Base-by-base conservation (phyloP, 2,329 filamentous ascomycete species). In the Metarhizium album region DNA sequence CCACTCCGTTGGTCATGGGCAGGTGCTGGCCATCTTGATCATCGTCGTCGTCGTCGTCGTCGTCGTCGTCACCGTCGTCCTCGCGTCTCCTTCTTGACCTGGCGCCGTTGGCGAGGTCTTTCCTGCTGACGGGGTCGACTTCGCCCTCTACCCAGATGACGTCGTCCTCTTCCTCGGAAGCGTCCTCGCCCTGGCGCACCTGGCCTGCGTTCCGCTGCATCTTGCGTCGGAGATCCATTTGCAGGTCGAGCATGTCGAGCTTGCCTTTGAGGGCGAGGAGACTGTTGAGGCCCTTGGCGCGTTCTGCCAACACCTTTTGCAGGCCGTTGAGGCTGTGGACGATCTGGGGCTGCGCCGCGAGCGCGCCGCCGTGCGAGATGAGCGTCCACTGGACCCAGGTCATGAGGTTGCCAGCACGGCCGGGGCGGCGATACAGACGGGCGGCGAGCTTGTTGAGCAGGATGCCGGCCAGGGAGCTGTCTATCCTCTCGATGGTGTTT, bases 371-470 rank as follows among this genome's bases (percentile, higher is more conserved):
- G 64, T 98, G 93, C 2, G 87, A 84, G 33, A 96, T 82, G 50
- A 96, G 79, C 1, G 89, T 91, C 88, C 90, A 95, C 69, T 96
- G 90, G 42, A 97, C 86, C 90, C 93, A 98, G 16, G 86, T 81
- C 78, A 96, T 90, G 31, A 98, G 79, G 62, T 84, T 87, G 48
- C 90, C 90, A 14, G 93, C 91, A 50, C 93, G 82, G 3, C 91
- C 93, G 1, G 93, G 93, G 43, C 89, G 82, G 57, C 86, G 81
- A 68, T 95, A 85, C 64, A 98, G 80, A 53, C 90, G 80, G 59
- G 94, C 86, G 8, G 93, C 88, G 48, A 98, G 79, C 67, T 88
- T 90, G 61, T 83, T 82, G 52, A 98, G 79, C 9, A 98, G 78
- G 7, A 73, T 78, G 35, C 83, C 84, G 6, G 93, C 90, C 23